Evolutionary conservation across 768 basidiomycete genomes (phyloP), one percentile per base, ranked within the genome.

Genomic region (Lactarius vividus): DNA sequence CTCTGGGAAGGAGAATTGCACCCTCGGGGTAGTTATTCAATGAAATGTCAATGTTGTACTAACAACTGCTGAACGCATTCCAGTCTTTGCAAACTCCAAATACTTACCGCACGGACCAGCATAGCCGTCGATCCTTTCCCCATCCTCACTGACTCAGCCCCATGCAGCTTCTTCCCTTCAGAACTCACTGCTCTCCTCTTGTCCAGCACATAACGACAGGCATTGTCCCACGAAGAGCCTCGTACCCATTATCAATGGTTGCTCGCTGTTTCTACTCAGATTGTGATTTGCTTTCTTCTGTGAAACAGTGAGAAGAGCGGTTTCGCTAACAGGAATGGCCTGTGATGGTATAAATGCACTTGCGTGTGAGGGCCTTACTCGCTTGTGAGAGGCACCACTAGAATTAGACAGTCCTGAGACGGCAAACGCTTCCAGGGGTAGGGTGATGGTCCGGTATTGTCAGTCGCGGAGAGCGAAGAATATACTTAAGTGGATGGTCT

Each of bases 251-350:
- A 13, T 92, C 83, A 61, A 97, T 96, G 72, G 94, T 95, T 18
- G 92, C 92, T 35, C 94, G 85, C 28, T 95, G 87, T 76, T 96
- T 96, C 79, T 96, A 93, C 78, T 97, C 95, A 2, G 94, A 72
- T 10, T 35, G 33, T 35, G 33, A 35, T 96, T 96, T 44, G 89
- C 89, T 74, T 94, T 92, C 74, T 96, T 95, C 80, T 95, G 92
- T 2, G 89, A 87, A 0, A 90, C 85, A 1, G 89, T 88, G 28
- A 96, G 82, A 29, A 94, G 80, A 6, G 77, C 69, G 5, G 77
- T 73, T 63, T 79, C 77, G 70, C 68, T 54, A 71, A 64, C 13
- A 52, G 55, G 9, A 23, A 49, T 52, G 35, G 18, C 64, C 69
- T n/a, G 68, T 26, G 13, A 73, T 67, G 35, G 69, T 66, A 3